phyloP scores from a whole-genome alignment of 2,329 filamentous ascomycete genomes.

The Aureobasidium melanogenum region DNA sequence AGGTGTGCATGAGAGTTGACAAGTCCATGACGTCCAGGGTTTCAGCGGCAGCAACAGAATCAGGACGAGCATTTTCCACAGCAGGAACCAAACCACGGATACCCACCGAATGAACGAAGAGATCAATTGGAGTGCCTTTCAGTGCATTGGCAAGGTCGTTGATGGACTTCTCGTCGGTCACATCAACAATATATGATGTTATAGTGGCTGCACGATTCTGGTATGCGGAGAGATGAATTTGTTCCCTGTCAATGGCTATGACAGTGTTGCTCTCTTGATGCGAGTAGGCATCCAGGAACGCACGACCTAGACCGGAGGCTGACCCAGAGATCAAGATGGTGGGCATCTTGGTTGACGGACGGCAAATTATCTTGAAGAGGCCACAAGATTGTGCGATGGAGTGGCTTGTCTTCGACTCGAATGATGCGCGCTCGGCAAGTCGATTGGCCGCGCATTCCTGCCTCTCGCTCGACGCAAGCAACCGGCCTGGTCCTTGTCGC shows the following conservation, averaged over 20 bases:
- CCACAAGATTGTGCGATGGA: not conserved
- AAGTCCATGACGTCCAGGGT: constrained; percentile 32
- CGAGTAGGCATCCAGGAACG: constrained; percentile 25
- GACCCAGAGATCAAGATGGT: constrained; percentile 30
- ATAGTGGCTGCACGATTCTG: constrained; percentile 17
- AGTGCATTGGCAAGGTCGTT: constrained; percentile 17
- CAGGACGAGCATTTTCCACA: constrained; percentile 19
- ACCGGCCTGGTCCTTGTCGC: not conserved
- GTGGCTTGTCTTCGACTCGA: not conserved
- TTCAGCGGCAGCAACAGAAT: constrained; percentile 33
- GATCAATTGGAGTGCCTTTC: constrained; percentile 23
- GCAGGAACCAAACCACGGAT: constrained; percentile 34
- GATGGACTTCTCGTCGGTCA: constrained; percentile 21
- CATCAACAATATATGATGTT: constrained; percentile 19
- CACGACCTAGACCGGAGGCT: constrained; percentile 30
- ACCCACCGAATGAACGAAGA: constrained; percentile 37
- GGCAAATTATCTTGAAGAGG: not conserved
- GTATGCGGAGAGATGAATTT: constrained; percentile 8
- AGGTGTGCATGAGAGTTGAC: constrained; percentile 30
- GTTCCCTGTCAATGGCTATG: constrained; percentile 25
- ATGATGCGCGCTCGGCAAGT: constrained; percentile 1
- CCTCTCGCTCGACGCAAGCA: no score
- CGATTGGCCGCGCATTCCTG: not conserved
- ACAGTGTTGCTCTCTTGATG: constrained; percentile 18
- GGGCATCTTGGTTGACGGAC: constrained; percentile 1